These are phyloP conservation scores for Vaccinium macrocarpon DNA, from an alignment of 148 eudicot genomes.

Conservation along the genomic window DNA sequence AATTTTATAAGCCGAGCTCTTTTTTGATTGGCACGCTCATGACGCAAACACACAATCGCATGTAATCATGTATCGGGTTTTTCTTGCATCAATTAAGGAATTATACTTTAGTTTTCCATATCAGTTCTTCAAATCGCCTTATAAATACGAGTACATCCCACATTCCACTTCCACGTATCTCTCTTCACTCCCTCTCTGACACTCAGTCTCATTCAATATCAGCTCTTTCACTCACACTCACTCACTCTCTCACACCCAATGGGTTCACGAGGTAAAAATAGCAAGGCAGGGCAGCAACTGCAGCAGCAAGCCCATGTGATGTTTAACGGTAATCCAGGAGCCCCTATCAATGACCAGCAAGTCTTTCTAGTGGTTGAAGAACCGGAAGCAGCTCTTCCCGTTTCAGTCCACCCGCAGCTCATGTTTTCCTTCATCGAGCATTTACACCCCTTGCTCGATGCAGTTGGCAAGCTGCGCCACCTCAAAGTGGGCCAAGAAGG, in stretches of 20 bases:
- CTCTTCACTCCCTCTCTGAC: too few relatives aligned
- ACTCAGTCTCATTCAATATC: too few relatives aligned
- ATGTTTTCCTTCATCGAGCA: not conserved
- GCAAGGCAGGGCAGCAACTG: not conserved
- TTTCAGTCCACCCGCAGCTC: not conserved
- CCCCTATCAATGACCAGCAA: not conserved
- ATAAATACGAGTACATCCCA: too few relatives aligned
- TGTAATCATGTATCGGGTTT: too few relatives aligned
- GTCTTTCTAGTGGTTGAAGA: not conserved
- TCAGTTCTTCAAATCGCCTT: too few relatives aligned
- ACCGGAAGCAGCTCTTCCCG: not conserved
- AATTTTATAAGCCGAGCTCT: too few relatives aligned
- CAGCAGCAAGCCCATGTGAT: not conserved
- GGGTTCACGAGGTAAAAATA: not conserved
- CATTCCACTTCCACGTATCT: too few relatives aligned
- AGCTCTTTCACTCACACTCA: too few relatives aligned
- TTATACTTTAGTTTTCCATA: too few relatives aligned
- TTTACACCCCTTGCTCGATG: not conserved
- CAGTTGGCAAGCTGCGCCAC: not conserved
- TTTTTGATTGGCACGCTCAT: too few relatives aligned
- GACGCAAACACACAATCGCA: too few relatives aligned
- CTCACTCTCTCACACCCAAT: not conserved
- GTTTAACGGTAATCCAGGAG: not conserved
- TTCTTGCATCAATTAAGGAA: too few relatives aligned
- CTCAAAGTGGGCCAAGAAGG: not conserved